phyloP scores from a whole-genome alignment of 2,329 filamentous ascomycete species.

The Fusarium redolens region DNA sequence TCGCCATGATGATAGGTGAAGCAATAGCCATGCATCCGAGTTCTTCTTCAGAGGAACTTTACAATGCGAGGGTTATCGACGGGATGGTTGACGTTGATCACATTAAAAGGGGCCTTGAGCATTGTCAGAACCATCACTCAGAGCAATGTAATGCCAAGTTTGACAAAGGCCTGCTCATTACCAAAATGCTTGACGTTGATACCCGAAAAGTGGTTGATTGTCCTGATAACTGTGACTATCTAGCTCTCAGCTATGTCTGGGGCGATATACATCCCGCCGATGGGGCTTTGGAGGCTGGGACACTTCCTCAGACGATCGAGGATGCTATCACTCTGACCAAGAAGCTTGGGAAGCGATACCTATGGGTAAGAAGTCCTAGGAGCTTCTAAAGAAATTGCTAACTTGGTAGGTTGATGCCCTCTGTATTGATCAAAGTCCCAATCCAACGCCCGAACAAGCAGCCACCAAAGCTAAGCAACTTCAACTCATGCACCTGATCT shows the following conservation, averaged over 20 bases:
- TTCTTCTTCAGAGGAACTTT: not conserved
- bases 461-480: not conserved
- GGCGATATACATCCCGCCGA: not conserved
- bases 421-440: not conserved
- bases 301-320: not conserved
- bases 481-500: not conserved
- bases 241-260: not conserved
- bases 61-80: not conserved
- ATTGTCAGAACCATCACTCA: not conserved
- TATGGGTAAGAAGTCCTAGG: not conserved
- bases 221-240: not conserved
- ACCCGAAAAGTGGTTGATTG: not conserved
- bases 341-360: not conserved
- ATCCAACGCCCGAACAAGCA: not conserved
- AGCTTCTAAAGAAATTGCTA: accelerated
- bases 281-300: not conserved
- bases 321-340: not conserved
- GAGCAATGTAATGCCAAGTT: not conserved
- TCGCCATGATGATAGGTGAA: not conserved
- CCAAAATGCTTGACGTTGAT: not conserved
- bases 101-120: not conserved
- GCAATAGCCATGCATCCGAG: not conserved
- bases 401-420: not conserved
- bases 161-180: not conserved
- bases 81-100: not conserved